Percentiles rank a stretch among this genome's conserved stretches.
These are phyloP conservation scores for Picocystis salinarum DNA, from an alignment of 139 green algal species.

Conservation along the genomic window DNA sequence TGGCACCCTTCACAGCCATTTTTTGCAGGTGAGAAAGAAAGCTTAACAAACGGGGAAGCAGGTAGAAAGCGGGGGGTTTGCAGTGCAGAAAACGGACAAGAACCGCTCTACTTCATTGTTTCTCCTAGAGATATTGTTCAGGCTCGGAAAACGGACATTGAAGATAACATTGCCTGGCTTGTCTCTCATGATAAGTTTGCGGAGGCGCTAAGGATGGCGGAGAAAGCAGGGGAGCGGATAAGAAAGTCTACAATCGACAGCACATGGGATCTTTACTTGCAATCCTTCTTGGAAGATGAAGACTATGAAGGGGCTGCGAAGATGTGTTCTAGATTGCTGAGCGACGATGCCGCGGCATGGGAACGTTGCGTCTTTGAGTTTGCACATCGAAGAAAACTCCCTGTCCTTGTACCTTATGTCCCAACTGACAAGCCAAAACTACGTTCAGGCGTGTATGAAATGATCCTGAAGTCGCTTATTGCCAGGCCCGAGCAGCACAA, in stretches of 20 bases:
- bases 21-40: too few species aligned
- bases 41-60: too few species aligned
- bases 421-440: slow-evolving; percentile 42
- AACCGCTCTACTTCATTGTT: slow-evolving; percentile 47
- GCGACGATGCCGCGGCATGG: slow-evolving; percentile 29
- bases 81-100: slow-evolving; percentile 18
- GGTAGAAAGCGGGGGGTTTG: slow-evolving; percentile 5
- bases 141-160: slow-evolving; percentile 38
- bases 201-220: slow-evolving; percentile 44
- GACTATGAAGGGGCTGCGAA: slow-evolving; percentile 23
- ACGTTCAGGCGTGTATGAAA: slow-evolving; percentile 51
- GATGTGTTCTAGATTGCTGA: slow-evolving; percentile 26
- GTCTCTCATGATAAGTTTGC: slow-evolving; percentile 30
- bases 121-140: slow-evolving; percentile 30
- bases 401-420: slow-evolving; percentile 44
- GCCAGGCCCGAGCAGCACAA: not conserved
- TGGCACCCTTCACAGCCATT: slow-evolving; percentile 6
- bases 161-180: slow-evolving; percentile 65
- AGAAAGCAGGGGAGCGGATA: slow-evolving; percentile 16
- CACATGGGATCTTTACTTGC: slow-evolving; percentile 25
- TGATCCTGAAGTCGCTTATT: slow-evolving; percentile 18
- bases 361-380: slow-evolving; percentile 55
- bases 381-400: slow-evolving; percentile 45
- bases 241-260: slow-evolving; percentile 8
- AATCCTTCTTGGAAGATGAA: slow-evolving; percentile 5